These are phyloP conservation scores for Penicillium corylophilum DNA, from an alignment of 2,329 filamentous ascomycete genomes.

Conservation along the genomic window DNA sequence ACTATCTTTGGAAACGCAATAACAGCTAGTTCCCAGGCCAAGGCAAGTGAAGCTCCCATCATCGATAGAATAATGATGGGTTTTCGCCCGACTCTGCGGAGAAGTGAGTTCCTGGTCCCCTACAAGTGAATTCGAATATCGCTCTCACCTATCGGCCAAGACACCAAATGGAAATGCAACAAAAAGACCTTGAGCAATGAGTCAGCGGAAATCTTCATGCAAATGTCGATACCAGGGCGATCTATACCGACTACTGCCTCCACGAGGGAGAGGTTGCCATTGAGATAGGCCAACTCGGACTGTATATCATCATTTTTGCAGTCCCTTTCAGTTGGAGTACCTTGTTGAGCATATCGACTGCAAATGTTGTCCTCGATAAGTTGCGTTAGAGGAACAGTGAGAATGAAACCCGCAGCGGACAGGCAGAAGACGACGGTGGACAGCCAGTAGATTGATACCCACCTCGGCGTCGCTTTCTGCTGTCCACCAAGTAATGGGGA, in stretches of 20 bases:
- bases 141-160: constrained; percentile 2
- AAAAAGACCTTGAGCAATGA: not conserved
- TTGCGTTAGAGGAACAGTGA: constrained; percentile 2
- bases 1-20: no score
- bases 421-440: constrained; percentile 5
- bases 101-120: constrained; percentile 4
- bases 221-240: no score
- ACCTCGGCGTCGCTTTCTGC: not conserved
- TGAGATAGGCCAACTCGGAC: constrained; percentile 7
- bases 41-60: no score
- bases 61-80: no score
- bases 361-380: constrained; percentile 6
- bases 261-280: constrained; percentile 3
- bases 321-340: not conserved
- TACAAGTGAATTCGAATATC: constrained; percentile 1
- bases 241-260: constrained; percentile 5
- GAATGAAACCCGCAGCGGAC: not conserved
- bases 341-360: constrained; percentile 1
- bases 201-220: not conserved
- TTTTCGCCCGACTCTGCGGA: no score
- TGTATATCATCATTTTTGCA: constrained; percentile 8
- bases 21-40: no score
- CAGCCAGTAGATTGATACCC: constrained; percentile 7
- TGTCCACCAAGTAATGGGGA: constrained; percentile 2
- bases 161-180: constrained; percentile 11